Percentiles rank a stretch among this genome's conserved stretches.
phyloP scores from a whole-genome alignment of 495 filamentous ascomycete genomes.

The Tuber magnatum region DNA sequence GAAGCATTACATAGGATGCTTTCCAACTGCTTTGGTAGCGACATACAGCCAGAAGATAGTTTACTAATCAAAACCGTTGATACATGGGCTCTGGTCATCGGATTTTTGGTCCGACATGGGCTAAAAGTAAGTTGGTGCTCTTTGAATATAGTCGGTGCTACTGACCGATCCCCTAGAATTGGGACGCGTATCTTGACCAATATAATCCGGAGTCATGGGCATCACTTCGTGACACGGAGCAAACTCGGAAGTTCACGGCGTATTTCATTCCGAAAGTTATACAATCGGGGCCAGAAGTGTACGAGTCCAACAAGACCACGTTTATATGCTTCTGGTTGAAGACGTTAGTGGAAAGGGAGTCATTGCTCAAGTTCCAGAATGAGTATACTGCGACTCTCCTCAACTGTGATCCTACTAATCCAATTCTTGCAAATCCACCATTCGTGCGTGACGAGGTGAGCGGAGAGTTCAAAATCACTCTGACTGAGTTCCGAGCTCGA shows the following conservation, averaged over 20 bases:
- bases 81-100: slow-evolving; percentile 39
- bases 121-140: slow-evolving; percentile 29
- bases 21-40: slow-evolving; percentile 64
- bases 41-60: slow-evolving; percentile 52
- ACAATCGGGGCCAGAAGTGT: slow-evolving; percentile 45
- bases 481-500: slow-evolving; percentile 52
- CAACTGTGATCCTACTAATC: slow-evolving; percentile 47
- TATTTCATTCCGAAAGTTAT: slow-evolving; percentile 57
- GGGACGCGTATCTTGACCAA: slow-evolving; percentile 54
- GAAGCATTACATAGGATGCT: slow-evolving; percentile 52
- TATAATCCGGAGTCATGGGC: slow-evolving; percentile 57
- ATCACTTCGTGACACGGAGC: slow-evolving; percentile 55
- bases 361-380: slow-evolving; percentile 62
- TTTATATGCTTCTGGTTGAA: slow-evolving; percentile 55
- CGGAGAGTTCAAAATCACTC: slow-evolving; percentile 48
- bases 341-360: slow-evolving; percentile 58
- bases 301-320: slow-evolving; percentile 47
- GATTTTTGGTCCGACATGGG: slow-evolving; percentile 39
- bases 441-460: slow-evolving; percentile 48
- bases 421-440: slow-evolving; percentile 56
- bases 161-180: slow-evolving; percentile 36
- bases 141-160: background rate
- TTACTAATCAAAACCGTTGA: slow-evolving; percentile 47
- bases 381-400: slow-evolving; percentile 53
- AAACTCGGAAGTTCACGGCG: slow-evolving; percentile 57